Conservation (phyloP, 2,329 filamentous ascomycete genomes). For the Mycosphaerella sp. region DNA sequence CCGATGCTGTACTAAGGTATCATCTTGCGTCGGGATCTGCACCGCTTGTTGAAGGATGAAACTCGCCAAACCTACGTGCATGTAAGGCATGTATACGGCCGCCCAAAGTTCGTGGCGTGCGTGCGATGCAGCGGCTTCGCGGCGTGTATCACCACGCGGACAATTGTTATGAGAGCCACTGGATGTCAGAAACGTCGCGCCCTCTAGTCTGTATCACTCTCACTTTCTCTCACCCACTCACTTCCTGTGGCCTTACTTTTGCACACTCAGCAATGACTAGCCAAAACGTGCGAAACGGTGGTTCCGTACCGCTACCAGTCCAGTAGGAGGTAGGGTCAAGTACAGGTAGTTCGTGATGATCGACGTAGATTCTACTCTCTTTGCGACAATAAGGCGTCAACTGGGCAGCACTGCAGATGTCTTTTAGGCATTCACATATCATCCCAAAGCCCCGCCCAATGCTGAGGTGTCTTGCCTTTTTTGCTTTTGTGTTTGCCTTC, state of each 20-base stretch:
- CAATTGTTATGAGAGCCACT: background rate
- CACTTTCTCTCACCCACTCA: background rate
- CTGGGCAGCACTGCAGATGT: conserved; percentile 10
- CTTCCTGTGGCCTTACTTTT: background rate
- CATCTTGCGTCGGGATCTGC: background rate
- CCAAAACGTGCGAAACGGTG: conserved; percentile 6
- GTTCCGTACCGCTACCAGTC: background rate
- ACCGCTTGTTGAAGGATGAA: background rate
- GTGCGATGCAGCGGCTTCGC: background rate
- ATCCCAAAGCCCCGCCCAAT: conserved; percentile 5
- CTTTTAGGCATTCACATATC: conserved; percentile 5
- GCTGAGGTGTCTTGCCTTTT: conserved; percentile 1
- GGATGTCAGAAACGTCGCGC: no score
- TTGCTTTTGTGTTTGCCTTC: background rate
- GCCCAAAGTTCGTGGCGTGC: background rate
- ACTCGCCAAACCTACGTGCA: background rate
- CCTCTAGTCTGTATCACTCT: background rate
- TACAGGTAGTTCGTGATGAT: conserved; percentile 1
- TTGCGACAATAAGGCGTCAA: background rate
- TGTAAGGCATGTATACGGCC: no score
- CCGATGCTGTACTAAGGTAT: background rate
- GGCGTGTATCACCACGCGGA: background rate
- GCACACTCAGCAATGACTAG: background rate
- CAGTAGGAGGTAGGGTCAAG: no score
- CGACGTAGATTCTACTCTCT: background rate